phyloP scores from a whole-genome alignment of 2,329 filamentous ascomycete genomes.

The Aspergillus chevalieri region DNA sequence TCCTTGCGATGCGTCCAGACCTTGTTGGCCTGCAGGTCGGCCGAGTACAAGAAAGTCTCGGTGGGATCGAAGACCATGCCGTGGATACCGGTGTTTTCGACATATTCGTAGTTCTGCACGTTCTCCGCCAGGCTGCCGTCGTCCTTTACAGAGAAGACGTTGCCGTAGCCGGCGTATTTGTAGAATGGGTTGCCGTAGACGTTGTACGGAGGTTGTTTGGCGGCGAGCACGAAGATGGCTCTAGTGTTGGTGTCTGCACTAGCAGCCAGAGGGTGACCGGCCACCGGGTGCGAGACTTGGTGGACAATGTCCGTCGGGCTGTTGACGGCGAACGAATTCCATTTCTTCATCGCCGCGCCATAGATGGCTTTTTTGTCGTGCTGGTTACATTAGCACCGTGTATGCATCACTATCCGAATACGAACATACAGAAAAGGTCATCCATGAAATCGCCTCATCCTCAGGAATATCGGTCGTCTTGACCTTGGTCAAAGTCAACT shows the following conservation, averaged over 20 bases:
- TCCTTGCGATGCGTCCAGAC: slow-evolving; percentile 79
- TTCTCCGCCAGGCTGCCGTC: slow-evolving; percentile 37
- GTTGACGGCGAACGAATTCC: slow-evolving; percentile 73
- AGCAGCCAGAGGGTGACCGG: slow-evolving; percentile 64
- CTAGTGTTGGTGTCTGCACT: slow-evolving; percentile 70
- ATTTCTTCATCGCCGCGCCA: slow-evolving; percentile 89
- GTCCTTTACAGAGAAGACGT: slow-evolving; percentile 51
- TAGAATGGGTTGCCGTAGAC: slow-evolving; percentile 93
- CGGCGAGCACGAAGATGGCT: slow-evolving; percentile 81
- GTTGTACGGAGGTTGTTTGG: slow-evolving; percentile 67
- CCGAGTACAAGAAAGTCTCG: slow-evolving; percentile 43
- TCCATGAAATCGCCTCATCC: slow-evolving; percentile 88
- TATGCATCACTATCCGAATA: background rate
- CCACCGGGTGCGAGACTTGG: slow-evolving; percentile 66
- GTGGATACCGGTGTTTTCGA: slow-evolving; percentile 41
- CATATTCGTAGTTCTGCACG: slow-evolving; percentile 43
- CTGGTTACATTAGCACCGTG: slow-evolving; percentile 37
- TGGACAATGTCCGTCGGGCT: slow-evolving; percentile 71
- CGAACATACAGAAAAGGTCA: slow-evolving; percentile 71
- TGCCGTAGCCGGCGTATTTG: slow-evolving; percentile 73
- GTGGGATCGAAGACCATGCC: slow-evolving; percentile 44
- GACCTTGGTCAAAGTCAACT: slow-evolving; percentile 64
- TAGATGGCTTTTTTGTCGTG: slow-evolving; percentile 80
- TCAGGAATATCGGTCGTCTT: slow-evolving; percentile 75
- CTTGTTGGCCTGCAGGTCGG: slow-evolving; percentile 44